These are phyloP conservation scores for Coffea canephora DNA, from an alignment of 257 asterid genomes.

Conservation along the genomic window DNA sequence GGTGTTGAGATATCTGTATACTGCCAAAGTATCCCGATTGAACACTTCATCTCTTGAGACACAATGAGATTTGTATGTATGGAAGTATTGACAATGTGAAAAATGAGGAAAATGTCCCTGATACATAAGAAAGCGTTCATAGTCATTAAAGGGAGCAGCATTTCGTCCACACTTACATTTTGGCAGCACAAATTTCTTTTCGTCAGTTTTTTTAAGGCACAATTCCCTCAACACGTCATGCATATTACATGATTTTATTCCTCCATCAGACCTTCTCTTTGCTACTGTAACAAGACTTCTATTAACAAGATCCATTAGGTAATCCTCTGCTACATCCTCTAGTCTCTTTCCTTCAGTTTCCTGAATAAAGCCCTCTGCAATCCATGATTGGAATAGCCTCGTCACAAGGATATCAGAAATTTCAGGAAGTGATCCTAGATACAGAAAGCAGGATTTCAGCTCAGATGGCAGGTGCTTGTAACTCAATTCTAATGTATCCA, in stretches of 20 bases:
- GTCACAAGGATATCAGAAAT: conserved; percentile 1
- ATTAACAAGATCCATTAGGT: background rate
- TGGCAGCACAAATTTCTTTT: background rate
- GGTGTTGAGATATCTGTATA: background rate
- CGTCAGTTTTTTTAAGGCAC: background rate
- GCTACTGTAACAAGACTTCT: background rate
- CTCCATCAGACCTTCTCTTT: background rate
- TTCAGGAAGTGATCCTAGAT: background rate
- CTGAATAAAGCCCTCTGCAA: conserved; percentile 7
- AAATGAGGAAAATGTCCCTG: background rate
- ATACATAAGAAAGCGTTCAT: background rate
- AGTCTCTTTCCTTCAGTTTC: background rate
- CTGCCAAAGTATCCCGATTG: background rate
- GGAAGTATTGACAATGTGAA: background rate
- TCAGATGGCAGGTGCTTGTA: conserved; percentile 3
- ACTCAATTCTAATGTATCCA: background rate
- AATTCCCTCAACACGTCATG: background rate
- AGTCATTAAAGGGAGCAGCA: no score
- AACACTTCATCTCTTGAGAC: background rate
- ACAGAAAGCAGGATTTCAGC: conserved; percentile 8
- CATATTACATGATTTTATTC: background rate
- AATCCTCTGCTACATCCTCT: background rate
- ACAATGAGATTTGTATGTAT: background rate
- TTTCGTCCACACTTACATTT: background rate
- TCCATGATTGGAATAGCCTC: conserved; percentile 3